Conservation (phyloP, 139 green algal genomes). For the Astrephomene gubernaculifera region DNA sequence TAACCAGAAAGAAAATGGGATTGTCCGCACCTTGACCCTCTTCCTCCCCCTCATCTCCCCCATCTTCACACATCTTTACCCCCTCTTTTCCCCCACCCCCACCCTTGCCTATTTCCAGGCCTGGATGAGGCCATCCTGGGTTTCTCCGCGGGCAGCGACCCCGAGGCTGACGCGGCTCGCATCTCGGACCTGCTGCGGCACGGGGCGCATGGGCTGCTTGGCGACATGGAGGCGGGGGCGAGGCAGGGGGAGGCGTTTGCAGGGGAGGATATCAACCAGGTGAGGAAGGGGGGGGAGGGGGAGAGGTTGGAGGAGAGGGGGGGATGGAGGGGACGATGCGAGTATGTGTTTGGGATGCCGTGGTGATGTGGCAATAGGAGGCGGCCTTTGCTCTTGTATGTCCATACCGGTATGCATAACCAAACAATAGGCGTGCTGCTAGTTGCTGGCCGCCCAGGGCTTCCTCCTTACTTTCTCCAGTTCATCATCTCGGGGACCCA, state of each 20-base stretch:
- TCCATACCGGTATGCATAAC: no score
- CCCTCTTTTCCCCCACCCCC: neutral
- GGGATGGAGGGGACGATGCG: neutral
- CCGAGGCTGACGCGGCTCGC: conserved; percentile 72
- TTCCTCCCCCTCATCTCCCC: neutral
- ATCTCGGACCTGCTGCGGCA: conserved; percentile 88
- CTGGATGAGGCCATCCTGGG: conserved; percentile 96
- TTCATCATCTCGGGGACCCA: no score
- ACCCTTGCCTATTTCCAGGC: conserved; percentile 53
- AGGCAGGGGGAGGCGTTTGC: conserved; percentile 68
- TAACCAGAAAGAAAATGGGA: no score
- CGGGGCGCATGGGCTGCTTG: conserved; percentile 83
- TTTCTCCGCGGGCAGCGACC: conserved; percentile 55
- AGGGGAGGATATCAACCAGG: conserved; percentile 85
- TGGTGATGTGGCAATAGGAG: no score
- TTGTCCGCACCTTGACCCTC: no score
- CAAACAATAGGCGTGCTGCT: no score
- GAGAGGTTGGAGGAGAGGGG: neutral
- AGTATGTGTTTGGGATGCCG: no score
- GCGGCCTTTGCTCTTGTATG: no score
- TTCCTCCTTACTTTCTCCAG: no score
- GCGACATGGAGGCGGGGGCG: conserved; percentile 40
- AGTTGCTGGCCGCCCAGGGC: no score
- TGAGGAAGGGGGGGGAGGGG: neutral
- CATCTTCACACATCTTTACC: neutral